These are phyloP conservation scores for Cucumis cinereus DNA, from an alignment of 306 rosid genomes.

Conservation along the genomic window DNA sequence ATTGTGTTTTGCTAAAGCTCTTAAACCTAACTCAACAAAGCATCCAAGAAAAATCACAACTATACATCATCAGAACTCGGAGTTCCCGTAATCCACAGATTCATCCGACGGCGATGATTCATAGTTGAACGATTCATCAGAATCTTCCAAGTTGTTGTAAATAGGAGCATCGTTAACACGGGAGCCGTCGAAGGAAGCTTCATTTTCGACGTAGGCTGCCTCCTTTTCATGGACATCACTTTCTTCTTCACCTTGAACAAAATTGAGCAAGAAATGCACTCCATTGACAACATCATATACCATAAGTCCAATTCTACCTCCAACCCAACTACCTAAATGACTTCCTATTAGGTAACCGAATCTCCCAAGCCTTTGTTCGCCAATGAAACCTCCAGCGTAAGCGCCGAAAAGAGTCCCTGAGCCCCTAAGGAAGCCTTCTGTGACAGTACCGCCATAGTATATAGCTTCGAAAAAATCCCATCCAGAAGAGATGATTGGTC, in stretches of 20 bases:
- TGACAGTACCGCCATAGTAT: slow-evolving; percentile 61
- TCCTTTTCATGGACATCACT: slow-evolving; percentile 21
- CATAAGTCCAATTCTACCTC: slow-evolving; percentile 86
- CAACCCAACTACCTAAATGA: slow-evolving; percentile 80
- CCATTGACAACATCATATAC: slow-evolving; percentile 67
- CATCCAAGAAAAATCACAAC: background rate
- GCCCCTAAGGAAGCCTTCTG: slow-evolving; percentile 69
- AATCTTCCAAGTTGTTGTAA: slow-evolving; percentile 14
- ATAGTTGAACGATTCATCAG: slow-evolving; percentile 11
- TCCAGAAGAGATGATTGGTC: slow-evolving; percentile 74
- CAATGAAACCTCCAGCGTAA: slow-evolving; percentile 50
- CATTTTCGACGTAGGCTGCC: slow-evolving; percentile 17
- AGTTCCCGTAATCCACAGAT: slow-evolving; percentile 26
- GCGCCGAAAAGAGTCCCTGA: slow-evolving; percentile 63
- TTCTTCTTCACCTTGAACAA: slow-evolving; percentile 17
- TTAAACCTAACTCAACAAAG: background rate
- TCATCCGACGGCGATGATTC: slow-evolving; percentile 22
- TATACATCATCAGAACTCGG: slow-evolving; percentile 47
- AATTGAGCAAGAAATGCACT: slow-evolving; percentile 44
- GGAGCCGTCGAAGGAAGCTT: slow-evolving; percentile 16
- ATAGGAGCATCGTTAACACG: slow-evolving; percentile 17
- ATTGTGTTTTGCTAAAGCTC: background rate
- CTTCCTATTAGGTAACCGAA: slow-evolving; percentile 87
- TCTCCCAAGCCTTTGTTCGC: slow-evolving; percentile 71
- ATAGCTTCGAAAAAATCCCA: slow-evolving; percentile 88